A percentile compares a stretch with the other conserved stretches of the same genome.
Evolutionary conservation across 2,329 filamentous ascomycete species (phyloP).

Genomic region (Rhytidhysteron rufulum): DNA sequence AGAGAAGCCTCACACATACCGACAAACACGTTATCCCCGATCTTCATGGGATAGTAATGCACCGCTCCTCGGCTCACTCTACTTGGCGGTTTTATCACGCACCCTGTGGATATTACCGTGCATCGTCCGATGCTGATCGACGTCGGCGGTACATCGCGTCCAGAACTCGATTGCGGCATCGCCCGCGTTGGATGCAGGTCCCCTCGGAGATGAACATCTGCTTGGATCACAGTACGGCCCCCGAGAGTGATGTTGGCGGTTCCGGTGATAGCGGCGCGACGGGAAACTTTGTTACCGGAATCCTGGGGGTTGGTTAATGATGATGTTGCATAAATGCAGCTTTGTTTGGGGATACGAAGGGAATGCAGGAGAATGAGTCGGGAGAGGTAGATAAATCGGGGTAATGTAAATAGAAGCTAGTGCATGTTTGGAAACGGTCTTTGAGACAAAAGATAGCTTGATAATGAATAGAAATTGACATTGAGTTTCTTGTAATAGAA

Average conservation of each 20-base stretch:
- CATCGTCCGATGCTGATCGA: conserved; percentile 88
- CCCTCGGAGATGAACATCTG: conserved; percentile 88
- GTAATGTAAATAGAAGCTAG: neutral
- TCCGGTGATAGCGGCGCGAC: conserved; percentile 84
- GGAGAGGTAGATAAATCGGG: neutral
- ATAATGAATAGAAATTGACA: no score
- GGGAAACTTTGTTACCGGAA: conserved; percentile 96
- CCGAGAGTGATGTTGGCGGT: conserved; percentile 98
- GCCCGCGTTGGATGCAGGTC: conserved; percentile 59
- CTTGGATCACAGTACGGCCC: conserved; percentile 90
- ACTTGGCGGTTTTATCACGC: conserved; percentile 76
- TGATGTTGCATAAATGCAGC: neutral
- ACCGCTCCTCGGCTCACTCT: conserved; percentile 72
- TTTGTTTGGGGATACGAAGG: neutral
- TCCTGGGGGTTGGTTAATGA: conserved; percentile 55
- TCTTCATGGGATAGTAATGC: conserved; percentile 83
- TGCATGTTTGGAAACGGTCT: no score
- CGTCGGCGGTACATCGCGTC: conserved; percentile 29
- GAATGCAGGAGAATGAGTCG: neutral
- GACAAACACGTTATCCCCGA: conserved; percentile 92
- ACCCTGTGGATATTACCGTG: conserved; percentile 78
- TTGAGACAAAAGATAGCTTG: no score
- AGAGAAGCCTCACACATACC: conserved; percentile 47
- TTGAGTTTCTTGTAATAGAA: no score
- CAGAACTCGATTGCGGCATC: conserved; percentile 25